Evolutionary conservation across 139 green algal genomes (phyloP), one percentile per base, ranked within the genome.

Genomic region (Micractinium sp.): DNA sequence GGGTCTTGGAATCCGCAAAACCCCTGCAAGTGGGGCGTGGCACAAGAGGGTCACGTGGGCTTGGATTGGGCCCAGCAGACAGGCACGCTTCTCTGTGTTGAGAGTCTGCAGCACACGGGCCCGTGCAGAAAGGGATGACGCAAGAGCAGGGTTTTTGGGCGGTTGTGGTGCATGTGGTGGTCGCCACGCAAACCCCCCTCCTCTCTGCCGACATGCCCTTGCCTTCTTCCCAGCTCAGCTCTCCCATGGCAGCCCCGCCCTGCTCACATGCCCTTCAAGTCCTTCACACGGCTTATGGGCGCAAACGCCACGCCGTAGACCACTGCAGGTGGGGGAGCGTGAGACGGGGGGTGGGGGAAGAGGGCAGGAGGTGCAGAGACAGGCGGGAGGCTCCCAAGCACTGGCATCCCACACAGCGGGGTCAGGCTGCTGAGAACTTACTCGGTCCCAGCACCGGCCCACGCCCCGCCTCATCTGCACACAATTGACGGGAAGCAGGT

Each of bases 361-460:
- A 41, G 73, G 15, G 73, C 73, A 14, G 16, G 35, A 9, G 20
- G 33, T 38, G 91, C 79, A 75, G 93, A 94, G 27, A 1, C 91
- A 93, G 56, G 47, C 87, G 4, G 92, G 93, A 89, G 98, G 98
- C 23, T 98, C 96, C 97, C 33, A 20, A 27, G 47, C 41, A 35
- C 7, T 5, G 47, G 47, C 47, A 9, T 9, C 7, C 47, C 47
- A 56, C 5, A 9, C 47, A 56, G 47, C 47, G 5, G 9, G 47
- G 7, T 9, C 47, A 29, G 4, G 3, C 47, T 47, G 0, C 18
- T 19, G 63, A 36, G 13, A 39, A 80, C 83, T 87, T 39, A 87
- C 99, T 99, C 33, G 96, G 90, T 0, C 97, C 97, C 14, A 99
- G 86, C 33, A 99, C 97, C 27, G 97, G 97, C 0, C 97, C 97